phyloP scores from a whole-genome alignment of 1,284 basidiomycete species.

The Puccinia horiana region DNA sequence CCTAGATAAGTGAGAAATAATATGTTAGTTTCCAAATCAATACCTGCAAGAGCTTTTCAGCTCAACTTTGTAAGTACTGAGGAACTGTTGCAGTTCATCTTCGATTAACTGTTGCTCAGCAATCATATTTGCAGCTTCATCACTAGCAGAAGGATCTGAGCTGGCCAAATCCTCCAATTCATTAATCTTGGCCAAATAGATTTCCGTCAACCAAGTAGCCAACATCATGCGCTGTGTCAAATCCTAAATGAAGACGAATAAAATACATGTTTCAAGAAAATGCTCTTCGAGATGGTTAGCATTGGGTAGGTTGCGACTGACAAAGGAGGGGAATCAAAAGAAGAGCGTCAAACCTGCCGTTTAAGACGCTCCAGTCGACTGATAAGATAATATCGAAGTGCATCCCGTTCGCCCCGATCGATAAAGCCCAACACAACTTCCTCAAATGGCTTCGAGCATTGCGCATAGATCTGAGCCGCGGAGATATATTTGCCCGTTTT shows the following conservation, averaged over 20 bases:
- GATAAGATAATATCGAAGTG: conserved; percentile 84
- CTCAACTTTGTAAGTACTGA: conserved; percentile 82
- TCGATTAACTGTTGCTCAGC: conserved; percentile 81
- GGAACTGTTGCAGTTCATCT: conserved; percentile 87
- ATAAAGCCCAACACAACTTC: conserved; percentile 88
- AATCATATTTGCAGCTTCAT: conserved; percentile 81
- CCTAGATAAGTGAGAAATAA: conserved; percentile 60
- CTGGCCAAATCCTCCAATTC: conserved; percentile 79
- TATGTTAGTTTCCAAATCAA: no score
- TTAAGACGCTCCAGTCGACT: conserved; percentile 79
- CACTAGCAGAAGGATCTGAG: conserved; percentile 54
- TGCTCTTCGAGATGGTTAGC: no score
- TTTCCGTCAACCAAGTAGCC: conserved; percentile 97
- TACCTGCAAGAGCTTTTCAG: not conserved
- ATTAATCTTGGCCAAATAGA: conserved; percentile 94
- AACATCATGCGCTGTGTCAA: conserved; percentile 94
- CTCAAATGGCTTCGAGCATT: conserved; percentile 84
- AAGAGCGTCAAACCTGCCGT: conserved; percentile 67
- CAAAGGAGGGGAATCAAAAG: not conserved
- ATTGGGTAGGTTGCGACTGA: not conserved
- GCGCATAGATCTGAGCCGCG: conserved; percentile 86
- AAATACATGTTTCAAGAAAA: not conserved
- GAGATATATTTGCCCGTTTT: conserved; percentile 79
- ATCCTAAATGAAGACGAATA: conserved; percentile 65
- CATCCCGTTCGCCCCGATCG: conserved; percentile 87